Evolutionary conservation across 169 alveolate species (phyloP), one percentile per base, ranked within the genome.

Genomic region (Theileria annulata): DNA sequence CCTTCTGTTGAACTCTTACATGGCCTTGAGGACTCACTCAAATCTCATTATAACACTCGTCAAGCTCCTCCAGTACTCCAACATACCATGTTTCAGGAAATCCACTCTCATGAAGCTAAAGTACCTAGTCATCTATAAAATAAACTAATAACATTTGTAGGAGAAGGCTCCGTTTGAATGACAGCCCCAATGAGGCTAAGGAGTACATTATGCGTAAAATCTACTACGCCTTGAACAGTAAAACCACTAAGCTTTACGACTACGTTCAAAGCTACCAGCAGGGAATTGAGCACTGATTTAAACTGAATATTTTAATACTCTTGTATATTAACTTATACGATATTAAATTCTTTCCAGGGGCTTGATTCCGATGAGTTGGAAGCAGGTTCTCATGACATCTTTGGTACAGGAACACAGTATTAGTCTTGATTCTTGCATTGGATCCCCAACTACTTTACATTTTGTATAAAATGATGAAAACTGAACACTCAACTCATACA

Each of bases 381-480:
- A 78, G 42, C 77, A 73, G 13, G 91, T 85, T 86, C 88, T 79
- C 92, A 97, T 91, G 56, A 95, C 90, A 35, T 90, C 82, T 80
- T 93, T 94, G 27, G 98, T 93, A 30, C 97, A 93, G 74, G 93
- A 94, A 76, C 98, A 93, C 76, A 96, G 86, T 47, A 94, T 87
- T 68, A 98, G 90, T 68, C 99, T 87, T 25, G 98, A 91, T 51
- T 90, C 88, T 75, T 94, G 96, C 30, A 95, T 92, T 21, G 88
- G 95, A 31, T 84, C 88, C 30, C 98, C 99, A 48, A 95, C 78
- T 42, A 98, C 98, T 88, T 95, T 95, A 83, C 98, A 95, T 71
- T 96, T 80, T 54, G 92, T 91, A 91, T 98, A 98, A 88, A 97
- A 98, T 67, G 96, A 96, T 17, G 99, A 95, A 77, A 97, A 95